Evolutionary conservation across 306 rosid genomes (phyloP).

Genomic region (Casuarina glauca): DNA sequence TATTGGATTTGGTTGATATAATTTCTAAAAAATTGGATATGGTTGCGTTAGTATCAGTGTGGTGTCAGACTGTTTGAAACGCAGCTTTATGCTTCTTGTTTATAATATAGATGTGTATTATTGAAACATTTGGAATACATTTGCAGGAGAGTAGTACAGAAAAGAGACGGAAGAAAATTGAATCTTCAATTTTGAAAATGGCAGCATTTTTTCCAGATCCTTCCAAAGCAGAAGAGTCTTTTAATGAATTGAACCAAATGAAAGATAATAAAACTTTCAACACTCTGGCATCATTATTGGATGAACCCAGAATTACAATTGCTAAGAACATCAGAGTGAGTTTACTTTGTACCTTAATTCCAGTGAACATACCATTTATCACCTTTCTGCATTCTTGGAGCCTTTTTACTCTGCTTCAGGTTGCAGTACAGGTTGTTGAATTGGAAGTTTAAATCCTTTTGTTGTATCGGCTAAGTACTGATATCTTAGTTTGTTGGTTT

Average conservation of each 20-base stretch:
- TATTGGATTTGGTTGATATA: too few relatives aligned
- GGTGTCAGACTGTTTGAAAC: constrained; percentile 11
- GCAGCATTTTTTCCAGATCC: constrained; percentile 75
- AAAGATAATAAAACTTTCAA: constrained; percentile 71
- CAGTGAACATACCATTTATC: constrained; percentile 15
- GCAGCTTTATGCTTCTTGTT: constrained; percentile 19
- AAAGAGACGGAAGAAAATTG: constrained; percentile 55
- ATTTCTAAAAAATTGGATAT: not conserved
- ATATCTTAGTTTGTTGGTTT: not conserved
- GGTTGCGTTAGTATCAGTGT: constrained; percentile 5
- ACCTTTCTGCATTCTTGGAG: not conserved
- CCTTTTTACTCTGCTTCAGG: not conserved
- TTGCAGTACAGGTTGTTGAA: not conserved
- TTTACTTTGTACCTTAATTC: constrained; percentile 18
- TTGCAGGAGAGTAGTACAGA: constrained; percentile 69
- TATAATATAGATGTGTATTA: constrained; percentile 10
- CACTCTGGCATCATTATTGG: constrained; percentile 60
- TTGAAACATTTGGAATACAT: constrained; percentile 13
- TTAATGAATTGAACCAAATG: constrained; percentile 62
- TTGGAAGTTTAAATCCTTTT: not conserved
- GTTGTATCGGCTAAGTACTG: not conserved
- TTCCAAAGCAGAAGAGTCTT: constrained; percentile 69
- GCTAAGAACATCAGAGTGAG: constrained; percentile 59
- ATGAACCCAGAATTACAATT: constrained; percentile 39
- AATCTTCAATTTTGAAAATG: constrained; percentile 52